Evolutionary conservation across 192 early-diverging fungal genomes (phyloP).

Genomic region (Neocallimastix lanati): DNA sequence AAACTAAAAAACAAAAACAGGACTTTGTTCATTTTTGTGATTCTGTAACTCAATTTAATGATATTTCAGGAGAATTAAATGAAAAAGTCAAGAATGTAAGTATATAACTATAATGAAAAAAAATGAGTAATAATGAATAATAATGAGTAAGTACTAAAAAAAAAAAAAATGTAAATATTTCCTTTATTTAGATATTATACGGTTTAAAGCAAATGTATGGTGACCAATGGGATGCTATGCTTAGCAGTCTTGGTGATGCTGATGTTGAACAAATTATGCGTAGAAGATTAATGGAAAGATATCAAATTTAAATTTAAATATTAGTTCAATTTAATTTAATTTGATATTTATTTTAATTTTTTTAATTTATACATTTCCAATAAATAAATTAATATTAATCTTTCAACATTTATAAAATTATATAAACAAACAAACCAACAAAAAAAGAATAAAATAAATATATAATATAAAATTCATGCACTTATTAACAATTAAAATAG

Average conservation of each 20-base stretch:
- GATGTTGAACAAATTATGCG: neutral
- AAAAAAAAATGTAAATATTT: no score
- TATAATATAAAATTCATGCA: no score
- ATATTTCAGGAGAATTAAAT: slow-evolving; percentile 8
- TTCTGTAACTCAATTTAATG: slow-evolving; percentile 11
- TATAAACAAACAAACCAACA: no score
- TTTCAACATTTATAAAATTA: no score
- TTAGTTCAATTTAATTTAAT: neutral
- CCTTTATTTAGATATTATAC: neutral
- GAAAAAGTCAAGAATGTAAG: slow-evolving; percentile 8
- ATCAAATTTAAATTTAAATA: neutral
- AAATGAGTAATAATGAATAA: no score
- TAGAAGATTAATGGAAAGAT: neutral
- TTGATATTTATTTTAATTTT: no score
- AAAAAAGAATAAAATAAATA: no score
- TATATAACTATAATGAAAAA: neutral
- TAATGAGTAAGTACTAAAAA: no score
- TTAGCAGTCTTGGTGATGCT: neutral
- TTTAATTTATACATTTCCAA: no score
- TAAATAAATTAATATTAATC: no score
- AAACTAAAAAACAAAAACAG: neutral
- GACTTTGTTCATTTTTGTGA: slow-evolving; percentile 15
- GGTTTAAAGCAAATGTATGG: neutral
- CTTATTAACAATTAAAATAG: no score
- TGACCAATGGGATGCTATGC: neutral